These are phyloP conservation scores for Sugiyamaella chiloensis DNA, from an alignment of 805 yeast species.

Conservation along the genomic window DNA sequence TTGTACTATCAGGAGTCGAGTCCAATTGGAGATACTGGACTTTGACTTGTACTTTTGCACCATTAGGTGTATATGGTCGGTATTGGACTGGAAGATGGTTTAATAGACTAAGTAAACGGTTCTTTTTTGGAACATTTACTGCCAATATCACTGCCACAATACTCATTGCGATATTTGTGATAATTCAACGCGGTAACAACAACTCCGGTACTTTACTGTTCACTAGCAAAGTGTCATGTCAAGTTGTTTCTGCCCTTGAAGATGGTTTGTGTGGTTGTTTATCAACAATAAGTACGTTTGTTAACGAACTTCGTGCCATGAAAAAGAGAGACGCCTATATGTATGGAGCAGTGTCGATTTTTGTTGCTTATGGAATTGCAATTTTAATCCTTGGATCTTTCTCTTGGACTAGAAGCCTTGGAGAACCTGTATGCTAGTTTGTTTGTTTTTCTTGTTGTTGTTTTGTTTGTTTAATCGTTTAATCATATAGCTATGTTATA, in stretches of 20 bases:
- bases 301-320: slow-evolving; percentile 55
- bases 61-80: slow-evolving; percentile 63
- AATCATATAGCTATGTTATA: no score
- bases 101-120: slow-evolving; percentile 50
- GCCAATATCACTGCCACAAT: slow-evolving; percentile 49
- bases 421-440: slow-evolving; percentile 26
- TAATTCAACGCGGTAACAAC: slow-evolving; percentile 45
- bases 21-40: slow-evolving; percentile 66
- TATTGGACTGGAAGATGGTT: slow-evolving; percentile 49
- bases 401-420: slow-evolving; percentile 58
- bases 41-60: slow-evolving; percentile 62
- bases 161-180: slow-evolving; percentile 42
- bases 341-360: slow-evolving; percentile 52
- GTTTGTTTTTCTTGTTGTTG: no score
- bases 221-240: slow-evolving; percentile 41
- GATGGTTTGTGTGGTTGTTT: slow-evolving; percentile 71
- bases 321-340: slow-evolving; percentile 39
- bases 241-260: slow-evolving; percentile 50
- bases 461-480: no score
- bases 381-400: slow-evolving; percentile 68
- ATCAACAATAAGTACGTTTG: slow-evolving; percentile 69
- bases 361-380: slow-evolving; percentile 45
- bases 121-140: slow-evolving; percentile 55
- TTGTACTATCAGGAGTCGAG: slow-evolving; percentile 42
- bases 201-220: slow-evolving; percentile 22